Conservation (phyloP, 257 asterid genomes). For the Paraleonurus japonicus region DNA sequence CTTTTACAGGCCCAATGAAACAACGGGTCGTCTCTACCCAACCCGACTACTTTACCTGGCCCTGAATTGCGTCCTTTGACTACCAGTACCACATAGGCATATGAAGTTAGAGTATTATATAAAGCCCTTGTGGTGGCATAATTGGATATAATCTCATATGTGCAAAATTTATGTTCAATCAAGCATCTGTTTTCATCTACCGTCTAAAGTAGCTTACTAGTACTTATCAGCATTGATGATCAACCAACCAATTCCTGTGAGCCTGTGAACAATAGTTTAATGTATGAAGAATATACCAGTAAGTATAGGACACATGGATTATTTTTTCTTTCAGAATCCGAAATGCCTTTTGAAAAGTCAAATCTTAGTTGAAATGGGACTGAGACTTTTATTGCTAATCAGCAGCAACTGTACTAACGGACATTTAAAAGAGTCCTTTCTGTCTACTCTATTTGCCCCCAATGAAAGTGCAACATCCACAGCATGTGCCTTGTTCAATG, state of each 20-base stretch:
- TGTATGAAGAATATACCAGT: conserved; percentile 13
- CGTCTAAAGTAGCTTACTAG: conserved; percentile 12
- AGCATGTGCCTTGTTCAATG: background rate
- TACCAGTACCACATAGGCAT: background rate
- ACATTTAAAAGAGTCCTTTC: conserved; percentile 11
- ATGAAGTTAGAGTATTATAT: background rate
- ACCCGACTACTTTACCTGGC: too few species aligned
- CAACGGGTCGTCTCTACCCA: too few species aligned
- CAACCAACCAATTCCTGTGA: conserved; percentile 28
- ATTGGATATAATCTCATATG: background rate
- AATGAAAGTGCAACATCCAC: background rate
- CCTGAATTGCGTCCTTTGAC: background rate
- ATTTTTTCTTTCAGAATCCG: background rate
- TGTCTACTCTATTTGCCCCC: conserved; percentile 14
- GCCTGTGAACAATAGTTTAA: conserved; percentile 21
- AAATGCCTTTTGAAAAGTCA: conserved; percentile 15
- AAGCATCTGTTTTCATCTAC: conserved; percentile 20
- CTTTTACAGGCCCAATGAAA: too few species aligned
- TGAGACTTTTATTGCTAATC: background rate
- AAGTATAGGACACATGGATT: conserved; percentile 28
- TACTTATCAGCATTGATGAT: conserved; percentile 30
- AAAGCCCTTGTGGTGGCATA: background rate
- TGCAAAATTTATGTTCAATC: conserved; percentile 14
- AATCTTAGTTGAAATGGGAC: conserved; percentile 26
- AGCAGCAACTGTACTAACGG: conserved; percentile 1